Percentiles rank a stretch among this genome's conserved stretches.
Evolutionary conservation across 2,329 filamentous ascomycete genomes (phyloP).

Genomic region (Colletotrichum musae): DNA sequence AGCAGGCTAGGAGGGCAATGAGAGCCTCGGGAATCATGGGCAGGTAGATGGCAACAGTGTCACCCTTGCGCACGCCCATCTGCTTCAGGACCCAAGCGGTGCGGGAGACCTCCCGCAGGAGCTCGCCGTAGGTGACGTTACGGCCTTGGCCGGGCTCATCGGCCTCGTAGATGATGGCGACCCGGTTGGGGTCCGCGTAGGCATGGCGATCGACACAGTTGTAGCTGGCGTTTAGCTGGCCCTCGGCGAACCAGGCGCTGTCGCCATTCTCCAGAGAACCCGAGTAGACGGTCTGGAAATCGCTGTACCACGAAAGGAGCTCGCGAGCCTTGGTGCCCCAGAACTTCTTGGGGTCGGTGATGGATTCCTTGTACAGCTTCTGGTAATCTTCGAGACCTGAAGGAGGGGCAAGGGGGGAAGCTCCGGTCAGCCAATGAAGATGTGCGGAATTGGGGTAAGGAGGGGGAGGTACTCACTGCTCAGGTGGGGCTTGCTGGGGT

Average conservation of each 20-base stretch:
- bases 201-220: constrained; percentile 98
- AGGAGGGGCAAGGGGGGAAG: constrained; percentile 31
- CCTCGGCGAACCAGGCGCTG: constrained; percentile 94
- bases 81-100: constrained; percentile 90
- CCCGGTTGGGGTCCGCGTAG: constrained; percentile 91
- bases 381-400: constrained; percentile 77
- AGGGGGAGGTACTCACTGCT: constrained; percentile 63
- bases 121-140: constrained; percentile 92
- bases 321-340: constrained; percentile 91
- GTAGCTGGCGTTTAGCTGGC: constrained; percentile 93
- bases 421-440: constrained; percentile 38
- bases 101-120: constrained; percentile 91
- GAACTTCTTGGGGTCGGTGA: constrained; percentile 89
- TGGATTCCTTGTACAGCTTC: constrained; percentile 84
- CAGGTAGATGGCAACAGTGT: constrained; percentile 96
- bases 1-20: constrained; percentile 90
- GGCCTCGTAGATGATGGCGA: constrained; percentile 98
- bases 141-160: constrained; percentile 91
- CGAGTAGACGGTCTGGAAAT: constrained; percentile 90
- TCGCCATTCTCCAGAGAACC: constrained; percentile 86
- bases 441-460: constrained; percentile 39
- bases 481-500: constrained; percentile 79
- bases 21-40: constrained; percentile 99
- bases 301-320: constrained; percentile 88
- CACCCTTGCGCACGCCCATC: constrained; percentile 97